Percentiles rank a stretch among this genome's conserved stretches.
Conservation (phyloP, 1,284 basidiomycete species). For the Ganoderma sinense region DNA sequence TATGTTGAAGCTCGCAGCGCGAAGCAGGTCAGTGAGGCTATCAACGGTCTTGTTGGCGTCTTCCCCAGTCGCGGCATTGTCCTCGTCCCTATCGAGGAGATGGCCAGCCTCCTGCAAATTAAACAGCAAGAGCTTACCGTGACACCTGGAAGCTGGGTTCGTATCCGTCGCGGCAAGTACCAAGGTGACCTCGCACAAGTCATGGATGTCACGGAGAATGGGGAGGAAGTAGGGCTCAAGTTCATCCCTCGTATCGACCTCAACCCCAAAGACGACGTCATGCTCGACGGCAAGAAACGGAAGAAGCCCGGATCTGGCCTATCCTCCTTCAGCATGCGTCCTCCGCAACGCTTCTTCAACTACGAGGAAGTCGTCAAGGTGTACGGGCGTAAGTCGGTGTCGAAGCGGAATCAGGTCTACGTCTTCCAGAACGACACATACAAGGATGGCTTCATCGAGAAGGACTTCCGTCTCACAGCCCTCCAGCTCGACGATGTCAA, state of each 20-base stretch:
- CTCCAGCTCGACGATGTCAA: slow-evolving; percentile 91
- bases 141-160: slow-evolving; percentile 92
- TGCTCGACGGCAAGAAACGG: slow-evolving; percentile 71
- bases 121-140: slow-evolving; percentile 93
- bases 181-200: slow-evolving; percentile 96
- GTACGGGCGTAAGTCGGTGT: slow-evolving; percentile 81
- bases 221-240: slow-evolving; percentile 92
- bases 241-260: slow-evolving; percentile 98
- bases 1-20: slow-evolving; percentile 94
- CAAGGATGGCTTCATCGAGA: slow-evolving; percentile 95
- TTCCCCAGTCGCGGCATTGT: slow-evolving; percentile 84
- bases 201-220: slow-evolving; percentile 92
- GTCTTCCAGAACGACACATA: slow-evolving; percentile 95
- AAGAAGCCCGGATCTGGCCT: slow-evolving; percentile 66
- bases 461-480: slow-evolving; percentile 89
- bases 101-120: slow-evolving; percentile 96
- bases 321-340: slow-evolving; percentile 65
- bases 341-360: slow-evolving; percentile 94
- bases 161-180: slow-evolving; percentile 94
- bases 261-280: slow-evolving; percentile 83
- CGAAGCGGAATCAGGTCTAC: slow-evolving; percentile 75
- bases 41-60: slow-evolving; percentile 91
- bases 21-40: slow-evolving; percentile 87
- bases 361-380: slow-evolving; percentile 92
- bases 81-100: slow-evolving; percentile 97